A percentile compares a stretch with the other conserved stretches of the same genome.
phyloP scores from a whole-genome alignment of 2,329 filamentous ascomycete species.

The Rachicladosporium sp. region DNA sequence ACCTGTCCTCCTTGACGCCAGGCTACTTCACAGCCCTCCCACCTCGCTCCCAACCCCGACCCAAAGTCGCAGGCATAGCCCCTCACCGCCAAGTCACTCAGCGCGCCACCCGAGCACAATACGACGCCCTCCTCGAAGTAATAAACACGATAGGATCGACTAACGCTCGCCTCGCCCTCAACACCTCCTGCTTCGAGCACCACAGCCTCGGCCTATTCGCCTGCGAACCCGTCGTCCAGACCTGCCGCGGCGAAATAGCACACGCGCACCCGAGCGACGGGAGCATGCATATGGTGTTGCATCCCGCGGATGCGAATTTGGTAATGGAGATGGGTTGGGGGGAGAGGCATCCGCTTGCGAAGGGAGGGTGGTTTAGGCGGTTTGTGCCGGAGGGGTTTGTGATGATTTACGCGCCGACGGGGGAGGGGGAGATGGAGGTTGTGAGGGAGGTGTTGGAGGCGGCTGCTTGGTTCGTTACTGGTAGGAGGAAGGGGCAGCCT shows the following conservation, averaged over 20 bases:
- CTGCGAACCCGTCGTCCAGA: constrained; percentile 51
- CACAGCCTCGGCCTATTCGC: constrained; percentile 68
- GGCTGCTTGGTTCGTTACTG: constrained; percentile 53
- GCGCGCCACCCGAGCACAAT: constrained; percentile 41
- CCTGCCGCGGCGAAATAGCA: constrained; percentile 68
- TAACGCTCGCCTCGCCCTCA: constrained; percentile 35
- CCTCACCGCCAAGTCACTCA: constrained; percentile 71
- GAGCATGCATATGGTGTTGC: constrained; percentile 67
- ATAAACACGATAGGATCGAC: constrained; percentile 40
- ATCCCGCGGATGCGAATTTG: constrained; percentile 62
- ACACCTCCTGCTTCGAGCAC: constrained; percentile 69
- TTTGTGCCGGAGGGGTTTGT: constrained; percentile 65
- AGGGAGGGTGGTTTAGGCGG: constrained; percentile 51
- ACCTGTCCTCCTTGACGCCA: constrained; percentile 39
- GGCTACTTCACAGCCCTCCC: constrained; percentile 53
- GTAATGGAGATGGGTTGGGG: constrained; percentile 70
- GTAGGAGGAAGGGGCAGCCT: too few species aligned
- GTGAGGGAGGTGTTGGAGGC: constrained; percentile 61
- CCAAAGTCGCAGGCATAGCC: constrained; percentile 60
- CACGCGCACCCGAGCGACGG: constrained; percentile 69
- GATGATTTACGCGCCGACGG: constrained; percentile 69
- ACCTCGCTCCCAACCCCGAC: constrained; percentile 50
- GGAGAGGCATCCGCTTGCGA: constrained; percentile 54
- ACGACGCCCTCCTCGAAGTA: constrained; percentile 41
- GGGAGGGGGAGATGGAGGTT: constrained; percentile 53